Conservation (phyloP, 2,329 filamentous ascomycete species). For the Sarocladiaceae sp. region DNA sequence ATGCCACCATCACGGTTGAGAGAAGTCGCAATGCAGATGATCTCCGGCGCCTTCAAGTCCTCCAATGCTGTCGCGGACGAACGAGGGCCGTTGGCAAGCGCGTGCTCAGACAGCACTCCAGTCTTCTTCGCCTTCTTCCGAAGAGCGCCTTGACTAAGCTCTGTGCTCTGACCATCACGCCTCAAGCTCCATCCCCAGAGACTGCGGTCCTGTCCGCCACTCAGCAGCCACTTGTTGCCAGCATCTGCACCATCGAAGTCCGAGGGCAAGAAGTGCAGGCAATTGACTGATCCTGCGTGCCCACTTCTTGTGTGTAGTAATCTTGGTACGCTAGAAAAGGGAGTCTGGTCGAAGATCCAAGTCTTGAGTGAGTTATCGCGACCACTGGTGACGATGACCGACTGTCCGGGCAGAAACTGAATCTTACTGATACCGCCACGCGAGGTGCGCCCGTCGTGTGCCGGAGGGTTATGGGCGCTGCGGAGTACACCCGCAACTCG, state of each 20-base stretch:
- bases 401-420: conserved; percentile 85
- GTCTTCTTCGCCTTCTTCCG: conserved; percentile 86
- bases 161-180: conserved; percentile 87
- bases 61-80: conserved; percentile 56
- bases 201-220: conserved; percentile 82
- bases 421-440: conserved; percentile 79
- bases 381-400: conserved; percentile 84
- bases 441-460: conserved; percentile 47
- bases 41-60: conserved; percentile 82
- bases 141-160: conserved; percentile 86
- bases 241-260: conserved; percentile 86
- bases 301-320: conserved; percentile 83
- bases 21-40: conserved; percentile 86
- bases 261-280: conserved; percentile 78
- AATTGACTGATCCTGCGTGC: conserved; percentile 81
- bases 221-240: conserved; percentile 90
- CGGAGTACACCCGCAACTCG: conserved; percentile 82
- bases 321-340: conserved; percentile 81
- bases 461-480: conserved; percentile 79
- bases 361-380: conserved; percentile 91
- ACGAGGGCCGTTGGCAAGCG: conserved; percentile 49
- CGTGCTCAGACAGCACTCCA: conserved; percentile 59
- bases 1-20: conserved; percentile 94
- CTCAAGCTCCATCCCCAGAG: conserved; percentile 96
- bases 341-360: conserved; percentile 93